phyloP scores from a whole-genome alignment of 257 asterid genomes.

The Phtheirospermum japonicum region DNA sequence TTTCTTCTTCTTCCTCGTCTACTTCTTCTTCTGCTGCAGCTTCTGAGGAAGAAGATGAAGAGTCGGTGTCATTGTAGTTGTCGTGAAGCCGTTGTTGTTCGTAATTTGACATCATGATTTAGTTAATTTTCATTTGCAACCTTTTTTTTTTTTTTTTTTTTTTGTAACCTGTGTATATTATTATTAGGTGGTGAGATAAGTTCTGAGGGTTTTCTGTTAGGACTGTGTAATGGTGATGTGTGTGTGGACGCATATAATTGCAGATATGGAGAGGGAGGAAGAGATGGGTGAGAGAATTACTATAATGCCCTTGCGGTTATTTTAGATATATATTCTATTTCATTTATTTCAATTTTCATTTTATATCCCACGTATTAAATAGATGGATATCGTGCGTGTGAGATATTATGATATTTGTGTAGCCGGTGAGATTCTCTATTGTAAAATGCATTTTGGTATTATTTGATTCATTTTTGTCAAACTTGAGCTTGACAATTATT shows the following conservation, averaged over 20 bases:
- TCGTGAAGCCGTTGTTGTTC: conserved; percentile 27
- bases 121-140: not conserved
- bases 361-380: no score
- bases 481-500: no score
- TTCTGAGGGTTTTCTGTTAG: conserved; percentile 13
- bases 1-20: conserved; percentile 22
- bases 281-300: conserved; percentile 28
- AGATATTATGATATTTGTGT: no score
- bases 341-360: no score
- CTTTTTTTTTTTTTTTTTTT: not conserved
- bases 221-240: not conserved
- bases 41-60: conserved; percentile 23
- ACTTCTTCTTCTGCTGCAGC: conserved; percentile 22
- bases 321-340: no score
- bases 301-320: conserved; percentile 32
- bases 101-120: conserved; percentile 37
- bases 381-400: no score
- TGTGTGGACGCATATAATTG: conserved; percentile 21
- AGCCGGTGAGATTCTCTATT: no score
- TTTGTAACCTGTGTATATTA: no score
- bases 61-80: conserved; percentile 27
- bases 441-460: no score
- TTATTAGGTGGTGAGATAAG: not conserved
- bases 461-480: no score
- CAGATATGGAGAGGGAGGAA: conserved; percentile 30